phyloP scores from a whole-genome alignment of 1,284 basidiomycete genomes.

The Cutaneotrichosporon mucoides region DNA sequence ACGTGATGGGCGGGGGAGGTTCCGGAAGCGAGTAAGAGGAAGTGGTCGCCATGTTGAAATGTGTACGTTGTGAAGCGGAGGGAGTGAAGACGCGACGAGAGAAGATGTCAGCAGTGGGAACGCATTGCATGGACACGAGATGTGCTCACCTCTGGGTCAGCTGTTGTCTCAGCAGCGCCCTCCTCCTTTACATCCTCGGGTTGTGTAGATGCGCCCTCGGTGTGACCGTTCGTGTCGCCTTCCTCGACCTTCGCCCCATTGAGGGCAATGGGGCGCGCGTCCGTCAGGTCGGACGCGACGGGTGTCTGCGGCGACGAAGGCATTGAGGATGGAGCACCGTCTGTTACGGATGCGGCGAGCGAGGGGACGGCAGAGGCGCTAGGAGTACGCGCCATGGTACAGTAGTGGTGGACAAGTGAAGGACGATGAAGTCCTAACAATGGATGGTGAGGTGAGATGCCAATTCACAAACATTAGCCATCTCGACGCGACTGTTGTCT shows the following conservation, averaged over 20 bases:
- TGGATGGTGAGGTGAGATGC: neutral
- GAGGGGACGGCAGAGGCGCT: constrained; percentile 20
- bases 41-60: no score
- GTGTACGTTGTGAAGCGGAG: no score
- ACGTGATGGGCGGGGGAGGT: neutral
- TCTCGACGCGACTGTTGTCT: no score
- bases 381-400: constrained; percentile 2
- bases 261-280: neutral
- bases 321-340: constrained; percentile 33
- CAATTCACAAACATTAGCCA: neutral
- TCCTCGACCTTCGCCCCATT: constrained; percentile 6
- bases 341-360: constrained; percentile 19
- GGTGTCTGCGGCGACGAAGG: constrained; percentile 29
- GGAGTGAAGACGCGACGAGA: neutral
- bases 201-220: neutral
- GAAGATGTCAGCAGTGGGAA: neutral
- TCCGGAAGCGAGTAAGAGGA: no score
- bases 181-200: neutral
- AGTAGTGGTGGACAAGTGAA: no score
- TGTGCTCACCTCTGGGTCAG: constrained; percentile 14
- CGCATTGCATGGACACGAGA: neutral
- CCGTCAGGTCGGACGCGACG: neutral
- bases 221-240: neutral
- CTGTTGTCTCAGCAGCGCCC: neutral
- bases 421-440: neutral